Conservation (phyloP, 805 yeast genomes). For the Grigorovia jiainica region DNA sequence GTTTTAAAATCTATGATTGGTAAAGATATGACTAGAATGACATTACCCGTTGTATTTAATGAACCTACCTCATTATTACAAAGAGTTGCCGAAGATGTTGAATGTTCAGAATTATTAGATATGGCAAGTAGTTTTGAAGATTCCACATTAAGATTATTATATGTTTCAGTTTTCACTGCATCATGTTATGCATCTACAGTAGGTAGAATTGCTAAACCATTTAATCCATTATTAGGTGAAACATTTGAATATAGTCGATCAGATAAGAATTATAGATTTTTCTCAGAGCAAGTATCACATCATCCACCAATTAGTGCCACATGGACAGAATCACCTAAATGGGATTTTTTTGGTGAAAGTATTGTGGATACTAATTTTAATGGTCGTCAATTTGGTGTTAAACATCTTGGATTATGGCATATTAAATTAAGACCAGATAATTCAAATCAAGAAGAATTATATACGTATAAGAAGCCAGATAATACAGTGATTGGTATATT, state of each 20-base stretch:
- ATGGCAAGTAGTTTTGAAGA: slow-evolving; percentile 66
- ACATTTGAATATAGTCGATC: slow-evolving; percentile 89
- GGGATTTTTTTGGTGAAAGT: slow-evolving; percentile 94
- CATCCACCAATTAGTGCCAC: slow-evolving; percentile 96
- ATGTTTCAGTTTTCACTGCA: slow-evolving; percentile 88
- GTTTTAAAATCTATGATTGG: slow-evolving; percentile 90
- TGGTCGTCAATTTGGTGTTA: slow-evolving; percentile 88
- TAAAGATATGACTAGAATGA: slow-evolving; percentile 92
- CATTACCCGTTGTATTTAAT: slow-evolving; percentile 93
- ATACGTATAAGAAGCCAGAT: slow-evolving; percentile 87
- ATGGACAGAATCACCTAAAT: slow-evolving; percentile 70
- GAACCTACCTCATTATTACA: slow-evolving; percentile 90
- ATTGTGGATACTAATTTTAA: slow-evolving; percentile 81
- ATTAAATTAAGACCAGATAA: slow-evolving; percentile 69
- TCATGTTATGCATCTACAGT: slow-evolving; percentile 91
- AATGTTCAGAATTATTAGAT: slow-evolving; percentile 69
- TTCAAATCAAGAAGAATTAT: slow-evolving; percentile 50
- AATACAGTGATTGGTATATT: slow-evolving; percentile 92
- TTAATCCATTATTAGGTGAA: slow-evolving; percentile 90
- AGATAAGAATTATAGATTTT: slow-evolving; percentile 72
- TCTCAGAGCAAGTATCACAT: slow-evolving; percentile 91
- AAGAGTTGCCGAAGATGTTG: slow-evolving; percentile 91
- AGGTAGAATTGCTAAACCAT: slow-evolving; percentile 89
- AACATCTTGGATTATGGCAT: slow-evolving; percentile 88
- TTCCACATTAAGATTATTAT: slow-evolving; percentile 72